A percentile compares a stretch with the other conserved stretches of the same genome.
These are phyloP conservation scores for Quercus dentata DNA, from an alignment of 306 rosid species.

Conservation along the genomic window DNA sequence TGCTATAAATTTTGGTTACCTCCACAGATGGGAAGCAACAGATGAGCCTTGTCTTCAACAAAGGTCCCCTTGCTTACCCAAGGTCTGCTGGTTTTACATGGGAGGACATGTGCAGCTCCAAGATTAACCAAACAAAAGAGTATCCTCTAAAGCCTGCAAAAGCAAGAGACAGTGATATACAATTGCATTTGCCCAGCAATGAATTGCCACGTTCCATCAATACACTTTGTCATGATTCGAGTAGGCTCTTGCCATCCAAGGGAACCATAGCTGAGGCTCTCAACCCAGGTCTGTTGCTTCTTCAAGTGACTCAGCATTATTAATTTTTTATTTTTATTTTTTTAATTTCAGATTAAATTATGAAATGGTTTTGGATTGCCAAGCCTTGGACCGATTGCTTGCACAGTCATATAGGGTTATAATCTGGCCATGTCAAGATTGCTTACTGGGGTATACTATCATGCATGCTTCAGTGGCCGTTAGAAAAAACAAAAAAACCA, in stretches of 20 bases:
- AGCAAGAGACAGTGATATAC: constrained; percentile 20
- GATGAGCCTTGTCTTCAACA: constrained; percentile 34
- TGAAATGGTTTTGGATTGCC: background rate
- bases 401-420: background rate
- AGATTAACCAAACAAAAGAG: constrained; percentile 53
- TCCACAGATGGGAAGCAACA: constrained; percentile 56
- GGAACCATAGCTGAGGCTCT: constrained; percentile 35
- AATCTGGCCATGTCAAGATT: background rate
- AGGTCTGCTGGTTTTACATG: constrained; percentile 43
- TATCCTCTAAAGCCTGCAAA: constrained; percentile 48
- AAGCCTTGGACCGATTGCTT: background rate
- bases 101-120: constrained; percentile 35
- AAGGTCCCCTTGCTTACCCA: constrained; percentile 31
- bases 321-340: background rate
- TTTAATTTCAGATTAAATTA: background rate
- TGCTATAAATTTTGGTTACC: constrained; percentile 1
- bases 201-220: constrained; percentile 27
- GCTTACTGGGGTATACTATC: background rate
- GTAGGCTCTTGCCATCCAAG: constrained; percentile 38
- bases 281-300: constrained; percentile 43
- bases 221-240: constrained; percentile 39
- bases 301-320: background rate
- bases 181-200: constrained; percentile 22
- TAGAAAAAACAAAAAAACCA: background rate
- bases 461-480: background rate